phyloP scores from a whole-genome alignment of 1,284 basidiomycete species.

The Fistulinella cinereoalba region DNA sequence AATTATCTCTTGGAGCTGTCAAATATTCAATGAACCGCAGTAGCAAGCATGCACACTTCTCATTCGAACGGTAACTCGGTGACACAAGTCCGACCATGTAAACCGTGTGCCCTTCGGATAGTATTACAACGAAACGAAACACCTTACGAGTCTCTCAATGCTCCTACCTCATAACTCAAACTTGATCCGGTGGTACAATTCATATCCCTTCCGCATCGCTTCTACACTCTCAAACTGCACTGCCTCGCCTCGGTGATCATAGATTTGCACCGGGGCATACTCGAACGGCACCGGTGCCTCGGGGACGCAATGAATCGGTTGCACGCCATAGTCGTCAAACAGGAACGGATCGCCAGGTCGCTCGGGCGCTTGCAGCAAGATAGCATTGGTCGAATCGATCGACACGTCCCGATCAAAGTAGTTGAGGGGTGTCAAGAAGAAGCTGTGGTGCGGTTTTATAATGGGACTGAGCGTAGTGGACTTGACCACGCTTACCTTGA shows the following conservation, averaged over 20 bases:
- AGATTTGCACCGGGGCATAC: constrained; percentile 38
- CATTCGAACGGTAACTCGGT: no score
- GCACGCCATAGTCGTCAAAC: constrained; percentile 54
- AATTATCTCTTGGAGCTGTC: no score
- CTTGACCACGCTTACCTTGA: constrained; percentile 52
- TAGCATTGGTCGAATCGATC: constrained; percentile 54
- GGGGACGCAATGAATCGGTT: constrained; percentile 47
- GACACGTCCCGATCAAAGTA: constrained; percentile 63
- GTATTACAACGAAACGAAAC: background rate
- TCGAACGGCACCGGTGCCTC: constrained; percentile 41
- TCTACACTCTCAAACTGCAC: constrained; percentile 34
- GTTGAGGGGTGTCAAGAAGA: constrained; percentile 60
- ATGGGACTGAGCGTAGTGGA: no score
- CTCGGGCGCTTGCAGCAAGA: constrained; percentile 45
- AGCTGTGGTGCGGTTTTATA: no score
- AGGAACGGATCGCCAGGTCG: constrained; percentile 40
- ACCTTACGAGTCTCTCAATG: background rate
- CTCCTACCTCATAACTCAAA: constrained; percentile 26
- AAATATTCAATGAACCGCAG: no score
- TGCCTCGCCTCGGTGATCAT: constrained; percentile 38
- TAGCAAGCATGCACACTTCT: no score
- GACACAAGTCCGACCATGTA: no score
- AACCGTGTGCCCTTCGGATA: no score
- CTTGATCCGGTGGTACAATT: constrained; percentile 43
- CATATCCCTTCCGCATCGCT: constrained; percentile 42